Evolutionary conservation across 2,329 filamentous ascomycete genomes (phyloP).

Genomic region (Gaeumannomyces tritici): DNA sequence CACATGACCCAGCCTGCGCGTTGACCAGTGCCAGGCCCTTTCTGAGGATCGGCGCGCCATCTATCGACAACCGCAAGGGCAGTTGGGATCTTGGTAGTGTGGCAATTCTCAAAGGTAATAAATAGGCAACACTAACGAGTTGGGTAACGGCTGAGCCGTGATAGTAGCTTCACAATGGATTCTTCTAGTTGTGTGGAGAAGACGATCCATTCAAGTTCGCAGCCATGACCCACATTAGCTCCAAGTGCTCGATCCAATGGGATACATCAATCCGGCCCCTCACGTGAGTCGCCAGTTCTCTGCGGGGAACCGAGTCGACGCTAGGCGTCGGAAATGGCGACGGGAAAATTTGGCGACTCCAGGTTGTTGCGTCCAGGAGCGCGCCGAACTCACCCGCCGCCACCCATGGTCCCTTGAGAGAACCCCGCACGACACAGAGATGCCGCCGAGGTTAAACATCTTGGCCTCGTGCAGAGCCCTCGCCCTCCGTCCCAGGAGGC

Average conservation of each 20-base stretch:
- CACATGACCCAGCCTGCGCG: not conserved
- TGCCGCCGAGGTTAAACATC: constrained; percentile 47
- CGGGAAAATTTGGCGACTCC: constrained; percentile 5
- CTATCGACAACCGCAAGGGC: not conserved
- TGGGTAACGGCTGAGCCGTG: too few species aligned
- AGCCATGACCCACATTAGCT: not conserved
- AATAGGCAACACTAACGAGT: too few species aligned
- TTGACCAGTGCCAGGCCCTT: too few species aligned
- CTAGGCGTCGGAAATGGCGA: not conserved
- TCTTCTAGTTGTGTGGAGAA: not conserved
- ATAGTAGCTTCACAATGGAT: too few species aligned
- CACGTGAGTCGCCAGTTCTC: not conserved
- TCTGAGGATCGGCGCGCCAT: too few species aligned
- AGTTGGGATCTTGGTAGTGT: not conserved
- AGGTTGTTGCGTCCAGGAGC: not conserved
- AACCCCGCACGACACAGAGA: constrained; percentile 18
- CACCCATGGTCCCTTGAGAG: constrained; percentile 4
- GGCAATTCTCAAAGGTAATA: too few species aligned
- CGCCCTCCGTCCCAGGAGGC: constrained; percentile 25
- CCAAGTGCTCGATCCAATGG: not conserved
- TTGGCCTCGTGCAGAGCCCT: constrained; percentile 32
- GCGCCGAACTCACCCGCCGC: not conserved
- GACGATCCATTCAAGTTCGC: too few species aligned
- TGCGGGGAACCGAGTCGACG: not conserved
- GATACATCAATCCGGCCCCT: not conserved